These are phyloP conservation scores for Globisporangium middletonii DNA, from an alignment of 352 stramenopile species.

Conservation along the genomic window DNA sequence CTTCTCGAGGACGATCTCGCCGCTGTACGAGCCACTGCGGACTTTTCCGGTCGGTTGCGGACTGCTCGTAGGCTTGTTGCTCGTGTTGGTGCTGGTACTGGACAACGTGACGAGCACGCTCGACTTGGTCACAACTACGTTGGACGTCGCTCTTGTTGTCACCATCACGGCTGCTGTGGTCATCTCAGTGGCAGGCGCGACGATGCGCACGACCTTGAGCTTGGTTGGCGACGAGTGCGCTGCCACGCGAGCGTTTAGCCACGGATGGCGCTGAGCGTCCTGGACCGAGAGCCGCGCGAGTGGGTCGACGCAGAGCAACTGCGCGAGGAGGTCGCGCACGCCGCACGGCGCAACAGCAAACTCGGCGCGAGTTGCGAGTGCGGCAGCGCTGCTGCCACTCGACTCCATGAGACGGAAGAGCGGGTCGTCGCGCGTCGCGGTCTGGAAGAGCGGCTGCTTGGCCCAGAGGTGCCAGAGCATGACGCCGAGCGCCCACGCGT, in stretches of 20 bases:
- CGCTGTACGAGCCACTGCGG: constrained; percentile 18
- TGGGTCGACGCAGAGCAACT: constrained; percentile 44
- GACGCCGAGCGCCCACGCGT: constrained; percentile 69
- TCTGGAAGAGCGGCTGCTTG: constrained; percentile 49
- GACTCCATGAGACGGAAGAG: constrained; percentile 41
- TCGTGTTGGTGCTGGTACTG: neutral
- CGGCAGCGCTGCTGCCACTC: constrained; percentile 10
- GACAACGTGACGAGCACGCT: neutral
- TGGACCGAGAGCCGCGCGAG: constrained; percentile 38
- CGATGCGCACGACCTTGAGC: too few relatives aligned
- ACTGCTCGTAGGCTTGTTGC: neutral
- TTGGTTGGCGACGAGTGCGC: too few relatives aligned
- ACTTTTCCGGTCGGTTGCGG: constrained; percentile 17
- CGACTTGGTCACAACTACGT: neutral
- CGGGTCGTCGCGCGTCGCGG: constrained; percentile 32
- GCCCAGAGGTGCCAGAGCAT: constrained; percentile 63
- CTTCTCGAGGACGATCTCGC: constrained; percentile 55
- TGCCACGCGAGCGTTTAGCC: constrained; percentile 15
- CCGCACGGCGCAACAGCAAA: constrained; percentile 20
- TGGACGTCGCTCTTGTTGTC: too few relatives aligned
- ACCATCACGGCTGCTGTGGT: too few relatives aligned
- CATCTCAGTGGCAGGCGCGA: too few relatives aligned
- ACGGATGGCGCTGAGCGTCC: constrained; percentile 49
- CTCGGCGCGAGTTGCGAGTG: constrained; percentile 24
- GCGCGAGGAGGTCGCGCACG: constrained; percentile 37